These are phyloP conservation scores for Clitopilus hobsonii DNA, from an alignment of 768 basidiomycete species.

Conservation along the genomic window DNA sequence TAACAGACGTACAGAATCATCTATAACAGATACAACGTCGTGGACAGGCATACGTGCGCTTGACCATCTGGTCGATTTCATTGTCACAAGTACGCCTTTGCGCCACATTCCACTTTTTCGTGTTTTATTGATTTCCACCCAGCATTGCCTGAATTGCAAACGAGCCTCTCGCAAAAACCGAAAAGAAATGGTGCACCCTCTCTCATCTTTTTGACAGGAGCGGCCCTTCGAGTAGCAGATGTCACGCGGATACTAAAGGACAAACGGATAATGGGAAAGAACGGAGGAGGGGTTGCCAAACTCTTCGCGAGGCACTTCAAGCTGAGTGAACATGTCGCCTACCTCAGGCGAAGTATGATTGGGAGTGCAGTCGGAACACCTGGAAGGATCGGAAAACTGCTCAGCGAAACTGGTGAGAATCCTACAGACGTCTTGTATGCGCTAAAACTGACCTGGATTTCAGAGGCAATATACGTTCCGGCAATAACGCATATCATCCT, in stretches of 20 bases:
- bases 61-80: slow-evolving; percentile 70
- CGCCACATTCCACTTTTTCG: not conserved
- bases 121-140: not conserved
- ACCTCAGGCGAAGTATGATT: slow-evolving; percentile 81
- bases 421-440: slow-evolving; percentile 8
- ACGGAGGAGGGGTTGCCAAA: slow-evolving; percentile 90
- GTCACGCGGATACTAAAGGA: slow-evolving; percentile 71
- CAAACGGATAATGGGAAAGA: slow-evolving; percentile 68
- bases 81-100: slow-evolving; percentile 57
- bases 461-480: slow-evolving; percentile 68
- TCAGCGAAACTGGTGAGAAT: slow-evolving; percentile 67
- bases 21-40: slow-evolving; percentile 70
- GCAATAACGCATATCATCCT: slow-evolving; percentile 83
- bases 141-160: slow-evolving; percentile 67
- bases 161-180: slow-evolving; percentile 69
- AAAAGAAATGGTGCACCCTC: slow-evolving; percentile 84
- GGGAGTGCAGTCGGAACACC: slow-evolving; percentile 91
- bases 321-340: slow-evolving; percentile 78
- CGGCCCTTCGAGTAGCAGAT: slow-evolving; percentile 92
- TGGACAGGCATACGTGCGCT: slow-evolving; percentile 73
- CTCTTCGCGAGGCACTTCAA: slow-evolving; percentile 96
- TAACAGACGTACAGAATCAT: slow-evolving; percentile 56
- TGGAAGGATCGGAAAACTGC: slow-evolving; percentile 81
- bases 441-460: slow-evolving; percentile 9
- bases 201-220: slow-evolving; percentile 76